phyloP scores from a whole-genome alignment of 306 rosid genomes.

The Pueraria montana region DNA sequence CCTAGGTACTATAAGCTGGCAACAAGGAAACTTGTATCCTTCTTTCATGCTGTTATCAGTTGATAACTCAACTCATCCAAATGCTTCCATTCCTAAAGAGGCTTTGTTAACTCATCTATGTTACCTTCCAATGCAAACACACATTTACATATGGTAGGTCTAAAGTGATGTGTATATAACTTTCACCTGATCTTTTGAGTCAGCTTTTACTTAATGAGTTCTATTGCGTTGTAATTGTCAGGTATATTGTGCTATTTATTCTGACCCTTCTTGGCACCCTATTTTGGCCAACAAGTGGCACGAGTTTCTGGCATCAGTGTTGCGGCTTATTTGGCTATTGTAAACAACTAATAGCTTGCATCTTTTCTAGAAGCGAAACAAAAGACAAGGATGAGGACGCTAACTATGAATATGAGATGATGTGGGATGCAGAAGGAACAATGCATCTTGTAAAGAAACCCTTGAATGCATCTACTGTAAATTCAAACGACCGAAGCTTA shows the following conservation, averaged over 20 bases:
- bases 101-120: slow-evolving; percentile 68
- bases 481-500: slow-evolving; percentile 56
- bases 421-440: slow-evolving; percentile 87
- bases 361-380: slow-evolving; percentile 55
- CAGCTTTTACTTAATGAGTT: slow-evolving; percentile 20
- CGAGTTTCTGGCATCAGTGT: slow-evolving; percentile 64
- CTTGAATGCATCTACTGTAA: slow-evolving; percentile 46
- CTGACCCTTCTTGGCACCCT: slow-evolving; percentile 73
- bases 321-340: slow-evolving; percentile 45
- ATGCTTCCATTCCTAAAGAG: slow-evolving; percentile 62
- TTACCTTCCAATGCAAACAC: slow-evolving; percentile 77
- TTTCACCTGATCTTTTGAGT: slow-evolving; percentile 22
- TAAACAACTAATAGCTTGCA: slow-evolving; percentile 55
- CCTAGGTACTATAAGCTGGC: slow-evolving; percentile 91
- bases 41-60: slow-evolving; percentile 87
- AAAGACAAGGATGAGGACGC: slow-evolving; percentile 84
- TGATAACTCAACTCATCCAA: slow-evolving; percentile 58
- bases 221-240: slow-evolving; percentile 45
- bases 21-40: slow-evolving; percentile 85
- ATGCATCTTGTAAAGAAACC: slow-evolving; percentile 91
- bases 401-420: slow-evolving; percentile 80
- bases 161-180: slow-evolving; percentile 32
- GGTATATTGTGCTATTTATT: slow-evolving; percentile 70
- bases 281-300: slow-evolving; percentile 74
- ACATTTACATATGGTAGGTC: slow-evolving; percentile 75